Evolutionary conservation across 2,329 filamentous ascomycete species (phyloP).

Genomic region (Alternaria brassicae): DNA sequence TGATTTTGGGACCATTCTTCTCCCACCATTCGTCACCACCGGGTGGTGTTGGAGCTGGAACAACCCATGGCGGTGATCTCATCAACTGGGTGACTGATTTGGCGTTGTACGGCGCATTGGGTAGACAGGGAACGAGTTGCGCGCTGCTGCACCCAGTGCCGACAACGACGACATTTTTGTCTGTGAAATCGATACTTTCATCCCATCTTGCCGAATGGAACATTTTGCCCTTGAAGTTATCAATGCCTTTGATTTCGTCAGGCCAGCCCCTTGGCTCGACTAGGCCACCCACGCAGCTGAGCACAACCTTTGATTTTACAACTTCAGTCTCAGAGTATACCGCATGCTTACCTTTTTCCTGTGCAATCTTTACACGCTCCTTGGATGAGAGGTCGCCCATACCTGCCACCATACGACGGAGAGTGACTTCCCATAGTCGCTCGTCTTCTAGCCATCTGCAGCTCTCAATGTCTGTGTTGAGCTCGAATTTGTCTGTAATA

Average conservation of each 20-base stretch:
- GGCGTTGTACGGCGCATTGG: conserved; percentile 56
- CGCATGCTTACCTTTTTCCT: conserved; percentile 54
- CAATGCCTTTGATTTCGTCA: conserved; percentile 59
- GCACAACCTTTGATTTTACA: conserved; percentile 62
- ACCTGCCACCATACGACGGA: conserved; percentile 60
- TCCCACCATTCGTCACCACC: conserved; percentile 54
- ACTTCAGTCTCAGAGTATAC: conserved; percentile 61
- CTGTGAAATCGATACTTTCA: conserved; percentile 58
- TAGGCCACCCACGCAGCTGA: conserved; percentile 63
- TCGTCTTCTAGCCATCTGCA: conserved; percentile 62
- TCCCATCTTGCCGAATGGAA: conserved; percentile 67
- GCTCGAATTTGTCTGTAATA: conserved; percentile 64
- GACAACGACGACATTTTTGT: conserved; percentile 64
- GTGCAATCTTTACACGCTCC: conserved; percentile 55
- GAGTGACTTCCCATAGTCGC: conserved; percentile 62
- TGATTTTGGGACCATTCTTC: conserved; percentile 56
- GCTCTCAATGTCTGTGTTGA: conserved; percentile 64
- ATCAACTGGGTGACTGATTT: conserved; percentile 67
- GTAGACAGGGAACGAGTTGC: conserved; percentile 63
- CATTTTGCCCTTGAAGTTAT: conserved; percentile 62
- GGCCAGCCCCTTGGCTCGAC: conserved; percentile 63
- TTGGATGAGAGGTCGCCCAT: conserved; percentile 61
- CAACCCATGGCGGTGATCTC: conserved; percentile 65
- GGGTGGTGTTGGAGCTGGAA: conserved; percentile 51
- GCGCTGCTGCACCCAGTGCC: conserved; percentile 66